phyloP scores from a whole-genome alignment of 2,329 filamentous ascomycete species.

The Ceratocystis ficicola region DNA sequence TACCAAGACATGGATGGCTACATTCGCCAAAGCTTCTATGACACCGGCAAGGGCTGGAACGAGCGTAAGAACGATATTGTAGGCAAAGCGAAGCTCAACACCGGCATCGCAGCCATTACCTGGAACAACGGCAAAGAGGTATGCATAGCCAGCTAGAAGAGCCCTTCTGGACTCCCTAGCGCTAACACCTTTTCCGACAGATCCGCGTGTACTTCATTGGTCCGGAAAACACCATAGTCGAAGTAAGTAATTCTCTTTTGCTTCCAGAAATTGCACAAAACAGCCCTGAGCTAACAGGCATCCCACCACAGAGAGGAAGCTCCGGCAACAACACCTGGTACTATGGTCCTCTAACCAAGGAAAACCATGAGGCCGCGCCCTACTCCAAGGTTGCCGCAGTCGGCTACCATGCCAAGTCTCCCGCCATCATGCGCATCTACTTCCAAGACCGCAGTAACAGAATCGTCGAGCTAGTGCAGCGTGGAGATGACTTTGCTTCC shows the following conservation, averaged over 20 bases:
- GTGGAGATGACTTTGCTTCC: constrained; percentile 21
- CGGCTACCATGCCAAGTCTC: constrained; percentile 20
- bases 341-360: constrained; percentile 20
- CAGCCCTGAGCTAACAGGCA: neutral
- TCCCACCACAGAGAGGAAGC: constrained; percentile 13
- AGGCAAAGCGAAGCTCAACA: constrained; percentile 22
- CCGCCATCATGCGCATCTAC: constrained; percentile 20
- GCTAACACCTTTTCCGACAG: neutral
- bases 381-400: constrained; percentile 22
- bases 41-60: constrained; percentile 22
- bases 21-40: constrained; percentile 21
- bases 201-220: constrained; percentile 22
- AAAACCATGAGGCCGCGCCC: constrained; percentile 15
- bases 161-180: neutral
- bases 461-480: constrained; percentile 21
- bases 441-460: constrained; percentile 22
- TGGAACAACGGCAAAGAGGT: constrained; percentile 23
- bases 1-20: constrained; percentile 23
- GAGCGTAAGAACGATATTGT: constrained; percentile 19
- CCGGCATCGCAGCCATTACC: constrained; percentile 21
- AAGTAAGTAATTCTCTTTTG: constrained; percentile 4
- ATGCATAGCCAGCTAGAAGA: neutral
- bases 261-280: neutral
- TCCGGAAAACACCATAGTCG: constrained; percentile 20
- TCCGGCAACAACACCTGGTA: constrained; percentile 22